These are phyloP conservation scores for Rhodotorula diobovata DNA, from an alignment of 768 basidiomycete species.

Conservation along the genomic window DNA sequence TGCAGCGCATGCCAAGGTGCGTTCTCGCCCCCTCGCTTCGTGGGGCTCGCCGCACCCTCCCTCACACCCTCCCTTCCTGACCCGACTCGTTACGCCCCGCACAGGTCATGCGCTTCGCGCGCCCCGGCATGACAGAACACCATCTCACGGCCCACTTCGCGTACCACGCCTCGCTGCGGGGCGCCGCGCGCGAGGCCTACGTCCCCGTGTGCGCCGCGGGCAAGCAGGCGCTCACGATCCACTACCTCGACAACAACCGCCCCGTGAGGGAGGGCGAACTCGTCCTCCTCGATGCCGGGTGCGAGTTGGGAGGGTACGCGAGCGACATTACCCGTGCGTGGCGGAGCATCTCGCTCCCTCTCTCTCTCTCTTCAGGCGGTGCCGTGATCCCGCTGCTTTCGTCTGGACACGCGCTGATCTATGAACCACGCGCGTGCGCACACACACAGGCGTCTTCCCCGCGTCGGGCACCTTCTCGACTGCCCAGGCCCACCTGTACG, in stretches of 20 bases:
- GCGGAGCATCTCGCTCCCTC: background rate
- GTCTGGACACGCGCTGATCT: no score
- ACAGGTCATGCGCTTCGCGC: constrained; percentile 37
- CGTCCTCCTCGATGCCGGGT: constrained; percentile 42
- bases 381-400: no score
- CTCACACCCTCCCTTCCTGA: no score
- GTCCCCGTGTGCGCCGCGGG: constrained; percentile 97
- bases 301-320: constrained; percentile 68
- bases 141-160: constrained; percentile 78
- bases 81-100: no score
- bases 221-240: constrained; percentile 81
- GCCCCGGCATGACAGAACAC: constrained; percentile 53
- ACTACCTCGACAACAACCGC: constrained; percentile 89
- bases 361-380: no score
- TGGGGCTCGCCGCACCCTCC: no score
- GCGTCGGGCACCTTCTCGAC: constrained; percentile 71
- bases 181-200: constrained; percentile 85
- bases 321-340: constrained; percentile 68
- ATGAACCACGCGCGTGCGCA: no score
- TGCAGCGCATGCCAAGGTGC: constrained; percentile 74
- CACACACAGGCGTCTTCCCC: constrained; percentile 63
- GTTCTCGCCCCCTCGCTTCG: constrained; percentile 18
- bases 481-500: constrained; percentile 79
- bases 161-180: constrained; percentile 71
- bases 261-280: constrained; percentile 62